Conservation (phyloP, 306 rosid species). For the Mimosa pudica region DNA sequence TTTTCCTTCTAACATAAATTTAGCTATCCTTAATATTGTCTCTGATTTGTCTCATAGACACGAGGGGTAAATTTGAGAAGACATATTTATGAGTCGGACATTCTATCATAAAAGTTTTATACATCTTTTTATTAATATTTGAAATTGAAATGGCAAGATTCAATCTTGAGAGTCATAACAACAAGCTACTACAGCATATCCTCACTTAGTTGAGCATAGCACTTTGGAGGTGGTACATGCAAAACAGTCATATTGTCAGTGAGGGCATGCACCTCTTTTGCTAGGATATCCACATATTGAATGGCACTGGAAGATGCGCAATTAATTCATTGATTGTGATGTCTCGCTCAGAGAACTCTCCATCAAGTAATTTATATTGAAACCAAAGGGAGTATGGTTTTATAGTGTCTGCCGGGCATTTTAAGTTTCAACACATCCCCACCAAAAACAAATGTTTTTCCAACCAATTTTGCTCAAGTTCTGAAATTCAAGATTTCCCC, state of each 20-base stretch:
- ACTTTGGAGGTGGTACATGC: no score
- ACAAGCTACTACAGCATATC: no score
- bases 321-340: no score
- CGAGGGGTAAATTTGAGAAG: not conserved
- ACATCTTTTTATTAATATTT: no score
- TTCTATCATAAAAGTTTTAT: not conserved
- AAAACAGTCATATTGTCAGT: no score
- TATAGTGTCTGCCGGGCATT: conserved; percentile 4
- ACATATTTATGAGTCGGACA: not conserved
- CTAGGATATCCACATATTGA: no score
- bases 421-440: not conserved
- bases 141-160: no score
- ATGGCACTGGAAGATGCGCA: no score
- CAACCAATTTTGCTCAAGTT: not conserved
- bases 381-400: not conserved
- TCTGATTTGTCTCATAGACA: not conserved
- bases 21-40: not conserved
- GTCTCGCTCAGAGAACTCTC: not conserved
- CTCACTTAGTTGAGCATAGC: no score
- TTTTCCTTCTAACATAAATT: not conserved
- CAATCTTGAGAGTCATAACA: no score
- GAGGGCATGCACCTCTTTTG: no score
- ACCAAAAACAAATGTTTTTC: not conserved
- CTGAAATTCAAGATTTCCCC: not conserved
- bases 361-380: not conserved